Evolutionary conservation across 352 stramenopile genomes (phyloP).

Genomic region (Elongisporangium undulatum): DNA sequence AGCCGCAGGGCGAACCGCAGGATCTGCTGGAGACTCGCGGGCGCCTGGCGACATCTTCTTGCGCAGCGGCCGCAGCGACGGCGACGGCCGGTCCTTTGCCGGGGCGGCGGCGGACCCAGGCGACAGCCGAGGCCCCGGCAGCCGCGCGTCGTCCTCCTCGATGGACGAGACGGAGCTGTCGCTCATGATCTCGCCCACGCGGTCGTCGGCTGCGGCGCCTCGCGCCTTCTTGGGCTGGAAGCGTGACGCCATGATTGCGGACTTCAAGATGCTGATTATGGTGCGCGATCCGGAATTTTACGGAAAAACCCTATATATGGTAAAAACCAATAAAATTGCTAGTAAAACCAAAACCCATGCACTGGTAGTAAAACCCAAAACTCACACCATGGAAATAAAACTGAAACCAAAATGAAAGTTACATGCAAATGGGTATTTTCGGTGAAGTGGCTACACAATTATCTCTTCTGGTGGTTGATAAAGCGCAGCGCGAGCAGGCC

Average conservation of each 20-base stretch:
- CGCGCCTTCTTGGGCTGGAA: slow-evolving; percentile 21
- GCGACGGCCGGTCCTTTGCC: slow-evolving; percentile 11
- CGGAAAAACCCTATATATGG: background rate
- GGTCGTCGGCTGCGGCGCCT: slow-evolving; percentile 14
- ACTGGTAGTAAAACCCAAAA: no score
- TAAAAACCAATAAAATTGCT: no score
- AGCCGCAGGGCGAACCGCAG: slow-evolving; percentile 6
- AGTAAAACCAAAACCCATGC: no score
- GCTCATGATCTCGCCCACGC: slow-evolving; percentile 53
- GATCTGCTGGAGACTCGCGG: background rate
- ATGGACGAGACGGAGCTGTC: slow-evolving; percentile 51
- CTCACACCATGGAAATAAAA: no score
- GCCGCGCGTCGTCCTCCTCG: slow-evolving; percentile 5
- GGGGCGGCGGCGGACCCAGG: no score
- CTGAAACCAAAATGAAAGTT: no score
- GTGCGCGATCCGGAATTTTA: background rate
- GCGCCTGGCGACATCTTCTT: background rate
- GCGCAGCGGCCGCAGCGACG: slow-evolving; percentile 7
- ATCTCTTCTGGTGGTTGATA: slow-evolving; percentile 24
- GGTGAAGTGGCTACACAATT: background rate
- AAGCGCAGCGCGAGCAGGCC: slow-evolving; percentile 24
- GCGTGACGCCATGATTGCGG: slow-evolving; percentile 9
- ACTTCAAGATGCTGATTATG: background rate
- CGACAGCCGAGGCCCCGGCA: background rate
- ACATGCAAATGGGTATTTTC: no score